These are phyloP conservation scores for Crithidia expoeki DNA, from an alignment of 208 protist genomes.

Conservation along the genomic window DNA sequence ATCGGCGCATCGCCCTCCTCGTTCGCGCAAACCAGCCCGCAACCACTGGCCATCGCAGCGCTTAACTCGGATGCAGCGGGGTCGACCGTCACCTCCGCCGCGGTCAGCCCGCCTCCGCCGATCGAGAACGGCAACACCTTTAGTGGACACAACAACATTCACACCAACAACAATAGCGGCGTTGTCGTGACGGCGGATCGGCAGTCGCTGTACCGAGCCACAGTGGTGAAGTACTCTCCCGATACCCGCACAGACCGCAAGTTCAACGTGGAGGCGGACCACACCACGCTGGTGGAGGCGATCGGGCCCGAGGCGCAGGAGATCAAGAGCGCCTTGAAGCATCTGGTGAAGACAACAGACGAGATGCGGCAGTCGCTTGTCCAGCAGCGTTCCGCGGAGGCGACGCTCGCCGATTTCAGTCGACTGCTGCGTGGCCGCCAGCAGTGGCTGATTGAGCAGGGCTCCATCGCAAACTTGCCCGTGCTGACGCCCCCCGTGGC, in stretches of 20 bases:
- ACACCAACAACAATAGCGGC: constrained; percentile 1
- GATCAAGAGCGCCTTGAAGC: constrained; percentile 37
- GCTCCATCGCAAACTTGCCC: constrained; percentile 30
- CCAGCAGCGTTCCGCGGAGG: constrained; percentile 47
- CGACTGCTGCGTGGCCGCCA: constrained; percentile 55
- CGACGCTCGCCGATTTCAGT: constrained; percentile 67
- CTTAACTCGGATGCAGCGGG: not conserved
- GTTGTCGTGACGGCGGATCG: constrained; percentile 16
- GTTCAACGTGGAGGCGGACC: constrained; percentile 35
- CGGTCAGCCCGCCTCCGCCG: not conserved
- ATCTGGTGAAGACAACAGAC: constrained; percentile 35
- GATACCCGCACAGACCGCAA: constrained; percentile 34
- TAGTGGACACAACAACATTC: not conserved
- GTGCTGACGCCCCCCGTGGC: constrained; percentile 39
- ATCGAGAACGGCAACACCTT: not conserved
- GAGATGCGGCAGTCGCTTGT: constrained; percentile 40
- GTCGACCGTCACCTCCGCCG: not conserved
- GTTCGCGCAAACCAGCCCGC: constrained; percentile 7
- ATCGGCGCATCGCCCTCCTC: constrained; percentile 3
- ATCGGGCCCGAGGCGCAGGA: constrained; percentile 38
- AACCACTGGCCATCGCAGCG: not conserved
- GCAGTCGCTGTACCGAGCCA: constrained; percentile 25
- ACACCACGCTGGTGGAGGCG: constrained; percentile 32
- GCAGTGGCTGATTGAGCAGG: constrained; percentile 50
- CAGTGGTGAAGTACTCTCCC: constrained; percentile 27